Evolutionary conservation across 1,139 yeast genomes (phyloP).

Genomic region (Kurtzmaniella quercitrusa): DNA sequence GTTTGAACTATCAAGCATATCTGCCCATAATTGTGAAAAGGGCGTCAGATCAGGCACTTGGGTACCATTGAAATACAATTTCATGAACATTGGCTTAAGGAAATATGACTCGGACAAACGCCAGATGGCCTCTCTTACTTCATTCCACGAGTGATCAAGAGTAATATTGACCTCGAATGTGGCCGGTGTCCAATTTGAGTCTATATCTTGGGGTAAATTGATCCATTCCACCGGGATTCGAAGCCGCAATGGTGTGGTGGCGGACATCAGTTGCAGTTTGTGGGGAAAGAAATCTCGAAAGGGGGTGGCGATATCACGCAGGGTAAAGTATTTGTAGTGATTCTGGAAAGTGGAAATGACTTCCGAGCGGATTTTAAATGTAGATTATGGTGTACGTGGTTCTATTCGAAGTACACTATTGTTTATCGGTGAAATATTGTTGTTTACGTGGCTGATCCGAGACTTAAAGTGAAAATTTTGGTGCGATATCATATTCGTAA

Average conservation of each 20-base stretch:
- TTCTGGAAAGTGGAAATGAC: no score
- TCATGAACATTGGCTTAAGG: conserved; percentile 23
- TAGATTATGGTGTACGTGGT: no score
- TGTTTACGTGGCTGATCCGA: neutral
- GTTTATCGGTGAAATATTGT: no score
- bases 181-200: neutral
- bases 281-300: neutral
- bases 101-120: conserved; percentile 17
- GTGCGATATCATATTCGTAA: neutral
- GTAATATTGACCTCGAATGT: conserved; percentile 16
- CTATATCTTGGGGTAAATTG: conserved; percentile 4
- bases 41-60: neutral
- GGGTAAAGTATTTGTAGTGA: no score
- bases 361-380: no score
- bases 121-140: conserved; percentile 29
- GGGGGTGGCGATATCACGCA: neutral
- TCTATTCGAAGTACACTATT: no score
- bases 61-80: conserved; percentile 12
- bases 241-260: neutral
- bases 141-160: conserved; percentile 18
- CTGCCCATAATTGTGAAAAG: neutral
- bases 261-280: neutral
- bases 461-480: neutral
- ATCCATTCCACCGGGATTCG: conserved; percentile 3
- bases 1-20: neutral